phyloP scores from a whole-genome alignment of 345 rosid species.

The Fremontodendron californicum region DNA sequence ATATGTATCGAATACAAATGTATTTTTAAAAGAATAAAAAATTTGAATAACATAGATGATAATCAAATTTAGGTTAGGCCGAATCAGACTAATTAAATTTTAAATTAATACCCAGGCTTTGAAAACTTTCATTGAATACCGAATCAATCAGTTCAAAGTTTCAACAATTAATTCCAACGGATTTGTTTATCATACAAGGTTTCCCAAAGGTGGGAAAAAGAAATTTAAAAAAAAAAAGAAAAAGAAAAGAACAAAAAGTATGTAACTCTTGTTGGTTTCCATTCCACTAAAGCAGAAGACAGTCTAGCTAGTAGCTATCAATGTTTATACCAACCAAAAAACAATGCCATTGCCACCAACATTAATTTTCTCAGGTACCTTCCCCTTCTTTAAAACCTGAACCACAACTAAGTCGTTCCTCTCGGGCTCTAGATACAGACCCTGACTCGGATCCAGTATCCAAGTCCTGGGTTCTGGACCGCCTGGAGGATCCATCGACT shows the following conservation, averaged over 20 bases:
- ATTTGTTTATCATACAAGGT: not conserved
- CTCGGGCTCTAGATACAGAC: slow-evolving; percentile 25
- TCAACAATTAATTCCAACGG: not conserved
- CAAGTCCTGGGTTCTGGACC: slow-evolving; percentile 14
- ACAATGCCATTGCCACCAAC: not conserved
- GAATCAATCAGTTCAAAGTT: not conserved
- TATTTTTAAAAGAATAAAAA: too few relatives aligned
- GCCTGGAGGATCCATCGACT: slow-evolving; percentile 29
- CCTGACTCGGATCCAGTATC: slow-evolving; percentile 39
- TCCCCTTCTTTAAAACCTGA: slow-evolving; percentile 22
- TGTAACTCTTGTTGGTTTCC: not conserved
- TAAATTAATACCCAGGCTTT: not conserved
- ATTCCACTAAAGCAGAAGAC: not conserved
- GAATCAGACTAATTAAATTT: too few relatives aligned
- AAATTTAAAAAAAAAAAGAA: too few relatives aligned
- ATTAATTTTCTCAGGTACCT: not conserved
- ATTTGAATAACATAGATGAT: too few relatives aligned
- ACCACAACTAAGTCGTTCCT: slow-evolving; percentile 1
- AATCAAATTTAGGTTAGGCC: too few relatives aligned
- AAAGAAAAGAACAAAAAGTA: too few relatives aligned
- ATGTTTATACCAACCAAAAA: not conserved
- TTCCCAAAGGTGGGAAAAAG: not conserved
- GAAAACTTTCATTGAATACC: not conserved
- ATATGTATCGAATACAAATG: too few relatives aligned
- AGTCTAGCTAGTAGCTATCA: not conserved